These are phyloP conservation scores for Aschersonia sp. DNA, from an alignment of 2,329 filamentous ascomycete genomes.

Conservation along the genomic window DNA sequence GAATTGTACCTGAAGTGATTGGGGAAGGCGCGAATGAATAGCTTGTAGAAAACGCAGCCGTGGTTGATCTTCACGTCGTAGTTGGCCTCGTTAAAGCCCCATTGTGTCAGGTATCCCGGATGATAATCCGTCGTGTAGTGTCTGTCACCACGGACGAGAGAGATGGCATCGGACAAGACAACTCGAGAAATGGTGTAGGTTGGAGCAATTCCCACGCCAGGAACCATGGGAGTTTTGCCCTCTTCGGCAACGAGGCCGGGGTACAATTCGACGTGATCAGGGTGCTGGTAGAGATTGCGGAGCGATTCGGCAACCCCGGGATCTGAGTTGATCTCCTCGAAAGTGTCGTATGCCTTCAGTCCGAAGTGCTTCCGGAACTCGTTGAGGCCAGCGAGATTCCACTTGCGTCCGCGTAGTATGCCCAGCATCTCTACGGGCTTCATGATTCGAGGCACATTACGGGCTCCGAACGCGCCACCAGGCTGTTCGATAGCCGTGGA, in stretches of 20 bases:
- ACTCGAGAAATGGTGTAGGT: constrained; percentile 67
- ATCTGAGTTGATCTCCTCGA: constrained; percentile 75
- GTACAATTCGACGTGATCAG: constrained; percentile 69
- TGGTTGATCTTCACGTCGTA: constrained; percentile 64
- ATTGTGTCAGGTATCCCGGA: constrained; percentile 63
- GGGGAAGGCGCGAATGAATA: constrained; percentile 68
- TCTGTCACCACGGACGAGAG: constrained; percentile 64
- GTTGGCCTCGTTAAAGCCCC: constrained; percentile 64
- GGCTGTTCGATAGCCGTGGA: constrained; percentile 58
- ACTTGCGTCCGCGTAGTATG: constrained; percentile 62
- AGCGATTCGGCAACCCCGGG: constrained; percentile 53
- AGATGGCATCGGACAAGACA: constrained; percentile 63
- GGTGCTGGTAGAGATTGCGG: constrained; percentile 58
- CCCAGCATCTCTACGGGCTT: constrained; percentile 67
- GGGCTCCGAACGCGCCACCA: constrained; percentile 59
- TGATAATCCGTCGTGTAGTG: constrained; percentile 71
- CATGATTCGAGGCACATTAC: constrained; percentile 61
- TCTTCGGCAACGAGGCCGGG: constrained; percentile 66
- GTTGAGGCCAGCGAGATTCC: constrained; percentile 68
- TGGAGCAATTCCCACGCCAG: constrained; percentile 61
- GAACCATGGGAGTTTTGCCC: constrained; percentile 57
- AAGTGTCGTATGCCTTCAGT: constrained; percentile 59
- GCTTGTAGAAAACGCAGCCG: constrained; percentile 74
- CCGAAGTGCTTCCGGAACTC: constrained; percentile 77
- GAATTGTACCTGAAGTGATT: constrained; percentile 66